Evolutionary conservation across 345 rosid species (phyloP).

Genomic region (Garcia nutans): DNA sequence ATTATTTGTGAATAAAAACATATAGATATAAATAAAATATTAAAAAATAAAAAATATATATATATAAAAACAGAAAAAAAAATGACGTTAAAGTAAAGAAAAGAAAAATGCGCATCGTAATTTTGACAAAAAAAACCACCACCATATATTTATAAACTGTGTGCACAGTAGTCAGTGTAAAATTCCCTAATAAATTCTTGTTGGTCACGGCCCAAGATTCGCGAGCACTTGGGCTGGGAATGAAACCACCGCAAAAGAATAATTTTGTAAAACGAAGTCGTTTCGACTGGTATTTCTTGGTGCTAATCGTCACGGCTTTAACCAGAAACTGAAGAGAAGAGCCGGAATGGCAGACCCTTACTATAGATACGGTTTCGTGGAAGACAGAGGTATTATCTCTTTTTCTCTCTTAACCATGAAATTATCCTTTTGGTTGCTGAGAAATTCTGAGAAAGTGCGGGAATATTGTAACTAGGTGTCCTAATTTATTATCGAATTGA

Average conservation of each 20-base stretch:
- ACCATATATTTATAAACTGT: too few relatives aligned
- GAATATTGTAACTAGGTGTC: neutral
- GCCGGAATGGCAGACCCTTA: slow-evolving; percentile 36
- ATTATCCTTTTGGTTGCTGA: neutral
- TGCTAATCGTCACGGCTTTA: neutral
- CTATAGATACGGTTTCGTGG: slow-evolving; percentile 28
- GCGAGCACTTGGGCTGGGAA: neutral
- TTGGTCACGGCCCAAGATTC: too few relatives aligned
- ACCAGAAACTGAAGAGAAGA: neutral
- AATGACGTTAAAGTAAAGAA: too few relatives aligned
- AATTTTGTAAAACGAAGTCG: neutral
- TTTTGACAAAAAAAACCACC: too few relatives aligned
- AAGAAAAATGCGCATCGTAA: too few relatives aligned
- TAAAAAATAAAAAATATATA: too few relatives aligned
- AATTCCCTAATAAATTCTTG: too few relatives aligned
- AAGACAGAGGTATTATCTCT: slow-evolving; percentile 30
- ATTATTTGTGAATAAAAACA: too few relatives aligned
- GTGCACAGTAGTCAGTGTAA: too few relatives aligned
- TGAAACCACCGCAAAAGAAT: neutral
- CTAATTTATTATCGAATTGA: neutral
- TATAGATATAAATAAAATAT: too few relatives aligned
- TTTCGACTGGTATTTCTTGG: neutral
- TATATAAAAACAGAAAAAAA: too few relatives aligned
- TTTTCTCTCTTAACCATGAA: neutral
- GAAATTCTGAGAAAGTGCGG: neutral